Evolutionary conservation across 805 yeast genomes (phyloP).

Genomic region (Hanseniaspora guilliermondii): DNA sequence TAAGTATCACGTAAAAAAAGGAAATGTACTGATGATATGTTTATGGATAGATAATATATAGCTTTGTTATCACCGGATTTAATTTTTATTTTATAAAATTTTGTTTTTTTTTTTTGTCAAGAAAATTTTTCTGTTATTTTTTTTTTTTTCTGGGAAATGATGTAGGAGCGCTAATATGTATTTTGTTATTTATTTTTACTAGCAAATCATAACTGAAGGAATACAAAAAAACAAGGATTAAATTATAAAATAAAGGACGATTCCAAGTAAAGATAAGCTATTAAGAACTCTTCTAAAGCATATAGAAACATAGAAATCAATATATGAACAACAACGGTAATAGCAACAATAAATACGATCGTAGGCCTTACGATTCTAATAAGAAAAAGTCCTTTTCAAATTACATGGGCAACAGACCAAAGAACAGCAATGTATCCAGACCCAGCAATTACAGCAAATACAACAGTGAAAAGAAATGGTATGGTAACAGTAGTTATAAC

Average conservation of each 20-base stretch:
- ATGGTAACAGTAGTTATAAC: background rate
- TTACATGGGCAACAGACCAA: background rate
- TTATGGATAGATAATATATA: too few species aligned
- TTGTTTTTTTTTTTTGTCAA: background rate
- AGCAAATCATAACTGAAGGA: too few species aligned
- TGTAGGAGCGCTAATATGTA: background rate
- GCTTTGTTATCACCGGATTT: background rate
- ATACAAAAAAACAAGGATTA: too few species aligned
- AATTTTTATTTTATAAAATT: too few species aligned
- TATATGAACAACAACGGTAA: background rate
- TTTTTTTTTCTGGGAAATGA: background rate
- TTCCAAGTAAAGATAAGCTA: background rate
- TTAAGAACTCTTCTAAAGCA: background rate
- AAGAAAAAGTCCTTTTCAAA: slow-evolving; percentile 8
- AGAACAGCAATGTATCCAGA: background rate
- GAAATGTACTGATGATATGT: too few species aligned
- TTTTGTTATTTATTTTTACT: too few species aligned
- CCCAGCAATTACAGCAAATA: background rate
- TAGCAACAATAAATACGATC: background rate
- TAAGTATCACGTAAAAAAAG: background rate
- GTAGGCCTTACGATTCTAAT: slow-evolving; percentile 2
- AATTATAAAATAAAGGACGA: background rate
- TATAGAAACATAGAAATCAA: too few species aligned
- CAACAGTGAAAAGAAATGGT: background rate
- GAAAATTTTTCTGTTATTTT: background rate